Base-by-base conservation (phyloP, 768 basidiomycete genomes). In the Serendipita sp. region DNA sequence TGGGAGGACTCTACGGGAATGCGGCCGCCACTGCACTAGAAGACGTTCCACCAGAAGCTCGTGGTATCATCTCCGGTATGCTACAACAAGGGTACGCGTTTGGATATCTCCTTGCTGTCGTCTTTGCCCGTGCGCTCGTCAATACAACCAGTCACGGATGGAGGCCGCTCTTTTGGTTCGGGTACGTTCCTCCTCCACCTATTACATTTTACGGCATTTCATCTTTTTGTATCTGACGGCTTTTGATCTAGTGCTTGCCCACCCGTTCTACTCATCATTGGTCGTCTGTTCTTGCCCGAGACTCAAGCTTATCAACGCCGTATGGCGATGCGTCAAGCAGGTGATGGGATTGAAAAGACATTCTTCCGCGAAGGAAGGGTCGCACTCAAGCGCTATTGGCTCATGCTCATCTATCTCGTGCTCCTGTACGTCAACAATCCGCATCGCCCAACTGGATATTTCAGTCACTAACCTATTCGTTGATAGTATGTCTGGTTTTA, bases 1-100 rank as follows among this genome's bases (percentile, higher is more conserved):
- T 92, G 89, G 89, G 90, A 34, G 89, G 89, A 0, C 80, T 95
- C 50, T 95, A 92, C 90, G 90, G 91, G 17, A 75, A 91, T 31
- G 80, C 90, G 0, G 77, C 88, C 1, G 79, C 89, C 0, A 92
- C 88, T 0, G 84, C 88, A 0, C 83, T 96, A 41, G 93, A 96
- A 71, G 93, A 89, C 70, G 78, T 95, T 9, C 93, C 93, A 0
- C 83, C 88, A 31, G 86, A 89, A 68, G 79, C 83, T 16, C 87
- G 94, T 70, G 95, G 95, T 22, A 74, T 96, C 1, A 85, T 84
- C 2, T 85, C 83, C 22, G 94, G 94, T 14, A 74, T 95, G 51
- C 71, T 97, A 3, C 94, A 96, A 68, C 82, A 94, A 70, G 93
- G 90, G 16, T 94, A 95, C 68, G 88, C 90, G 0, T 79, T 84